Percentiles rank a stretch among this genome's conserved stretches.
Evolutionary conservation across 352 stramenopile genomes (phyloP).

Genomic region (Pythium aristosporum): DNA sequence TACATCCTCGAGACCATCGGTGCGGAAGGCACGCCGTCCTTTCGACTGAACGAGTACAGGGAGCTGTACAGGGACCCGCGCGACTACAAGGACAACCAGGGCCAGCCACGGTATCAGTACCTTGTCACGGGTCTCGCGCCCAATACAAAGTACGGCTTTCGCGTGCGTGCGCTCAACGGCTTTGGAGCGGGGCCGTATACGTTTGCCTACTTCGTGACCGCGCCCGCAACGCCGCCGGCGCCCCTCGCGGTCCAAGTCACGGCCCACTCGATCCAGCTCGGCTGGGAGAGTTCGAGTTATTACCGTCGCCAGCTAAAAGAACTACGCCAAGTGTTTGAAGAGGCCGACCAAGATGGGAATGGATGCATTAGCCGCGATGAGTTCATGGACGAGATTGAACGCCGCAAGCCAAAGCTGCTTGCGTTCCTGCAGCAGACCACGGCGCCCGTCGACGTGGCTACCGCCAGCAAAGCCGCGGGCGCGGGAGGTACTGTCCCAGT

Average conservation of each 20-base stretch:
- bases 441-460: slow-evolving; percentile 6
- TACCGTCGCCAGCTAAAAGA: slow-evolving; percentile 68
- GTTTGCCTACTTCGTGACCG: slow-evolving; percentile 86
- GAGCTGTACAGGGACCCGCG: slow-evolving; percentile 89
- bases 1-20: slow-evolving; percentile 82
- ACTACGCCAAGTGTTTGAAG: slow-evolving; percentile 77
- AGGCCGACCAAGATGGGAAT: slow-evolving; percentile 73
- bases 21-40: slow-evolving; percentile 63
- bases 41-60: slow-evolving; percentile 65
- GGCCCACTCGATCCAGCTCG: slow-evolving; percentile 69
- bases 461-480: background rate
- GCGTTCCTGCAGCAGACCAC: slow-evolving; percentile 74
- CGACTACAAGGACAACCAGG: slow-evolving; percentile 79
- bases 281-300: slow-evolving; percentile 74
- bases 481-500: slow-evolving; percentile 4
- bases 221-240: slow-evolving; percentile 56
- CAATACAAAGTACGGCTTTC: slow-evolving; percentile 90
- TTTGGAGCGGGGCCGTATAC: slow-evolving; percentile 87
- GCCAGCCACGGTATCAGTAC: slow-evolving; percentile 76
- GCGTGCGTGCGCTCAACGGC: slow-evolving; percentile 88
- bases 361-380: slow-evolving; percentile 79
- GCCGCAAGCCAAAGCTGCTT: slow-evolving; percentile 66
- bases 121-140: slow-evolving; percentile 60
- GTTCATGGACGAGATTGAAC: slow-evolving; percentile 85
- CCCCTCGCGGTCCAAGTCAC: slow-evolving; percentile 67